Base-by-base conservation (phyloP, 306 rosid species). In the Astragalus glycyphyllos region DNA sequence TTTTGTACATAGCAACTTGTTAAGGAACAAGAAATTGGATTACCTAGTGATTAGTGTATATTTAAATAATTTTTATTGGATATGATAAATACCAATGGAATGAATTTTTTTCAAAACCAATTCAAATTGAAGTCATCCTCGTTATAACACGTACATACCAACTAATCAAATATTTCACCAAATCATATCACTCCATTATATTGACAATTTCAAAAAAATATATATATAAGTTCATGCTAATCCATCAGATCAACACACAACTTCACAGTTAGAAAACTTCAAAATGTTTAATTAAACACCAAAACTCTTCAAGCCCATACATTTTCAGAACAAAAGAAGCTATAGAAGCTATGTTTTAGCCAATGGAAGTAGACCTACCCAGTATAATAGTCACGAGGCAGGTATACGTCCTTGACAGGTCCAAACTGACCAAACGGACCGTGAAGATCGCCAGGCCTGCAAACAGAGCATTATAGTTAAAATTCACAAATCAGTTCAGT, bases 341-440 rank as follows among this genome's bases (percentile, higher is more conserved):
- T 16, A 55, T 6, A 26, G 45, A 16, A 40, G 2, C 50, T 40
- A 61, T 16, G 14, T 15, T 50, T 13, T 38, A 12, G 37, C 23
- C 73, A 51, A 17, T 20, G 10, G 11, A 68, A 31, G 60, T 55
- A 63, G 23, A 34, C 95, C 70, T 69, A 90, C 96, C 98, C 96
- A 47, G 96, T 82, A 48, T 92, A 76, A 80, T 84, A 92, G 85
- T 92, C 92, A 69, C 84, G 88, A 20, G 98, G 96, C 85, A 92
- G 72, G 51, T 92, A 92, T 46, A 90, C 53, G 48, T 92, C 96
- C 87, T 90, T 92, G 31, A 92, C 86, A 17, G 85, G 88, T 54
- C 96, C 98, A 71, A 88, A 90, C 61, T 74, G 88, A 69, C 86
- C 74, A 78, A 92, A 92, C 68, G 89, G 92, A 32, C 78, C 81